phyloP scores from a whole-genome alignment of 2,329 filamentous ascomycete species.

The Pestalotiopsis sp. region DNA sequence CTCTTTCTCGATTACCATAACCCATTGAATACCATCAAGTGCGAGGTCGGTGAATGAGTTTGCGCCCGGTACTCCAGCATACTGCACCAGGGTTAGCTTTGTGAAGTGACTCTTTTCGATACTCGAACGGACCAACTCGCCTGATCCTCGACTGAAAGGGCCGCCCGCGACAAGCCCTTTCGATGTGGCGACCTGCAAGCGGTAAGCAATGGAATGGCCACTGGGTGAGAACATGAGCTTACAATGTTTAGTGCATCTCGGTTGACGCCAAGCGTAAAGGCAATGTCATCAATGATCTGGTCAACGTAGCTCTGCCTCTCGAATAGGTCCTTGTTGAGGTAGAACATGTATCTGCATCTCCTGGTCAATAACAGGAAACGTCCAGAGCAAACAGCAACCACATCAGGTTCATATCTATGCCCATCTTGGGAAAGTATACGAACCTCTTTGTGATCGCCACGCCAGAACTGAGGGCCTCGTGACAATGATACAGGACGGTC shows the following conservation, averaged over 20 bases:
- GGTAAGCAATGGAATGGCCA: neutral
- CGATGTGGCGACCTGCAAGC: constrained; percentile 65
- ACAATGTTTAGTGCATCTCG: constrained; percentile 73
- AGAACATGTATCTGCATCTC: constrained; percentile 72
- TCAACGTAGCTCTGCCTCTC: constrained; percentile 70
- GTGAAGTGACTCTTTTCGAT: too few relatives aligned
- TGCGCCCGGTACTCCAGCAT: constrained; percentile 60
- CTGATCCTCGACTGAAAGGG: constrained; percentile 27
- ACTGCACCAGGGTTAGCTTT: constrained; percentile 41
- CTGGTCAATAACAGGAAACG: constrained; percentile 2
- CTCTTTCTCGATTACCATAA: constrained; percentile 81
- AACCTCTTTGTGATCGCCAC: constrained; percentile 65
- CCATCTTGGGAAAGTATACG: constrained; percentile 13
- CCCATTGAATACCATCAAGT: constrained; percentile 57
- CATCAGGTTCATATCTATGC: too few relatives aligned
- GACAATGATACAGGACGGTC: constrained; percentile 60
- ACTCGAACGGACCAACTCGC: constrained; percentile 29
- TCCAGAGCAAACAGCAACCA: neutral
- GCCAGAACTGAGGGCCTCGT: constrained; percentile 59
- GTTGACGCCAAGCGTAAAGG: constrained; percentile 66
- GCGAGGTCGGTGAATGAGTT: constrained; percentile 52
- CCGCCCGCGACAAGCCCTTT: constrained; percentile 71
- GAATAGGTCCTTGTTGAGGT: constrained; percentile 75
- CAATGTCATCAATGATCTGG: constrained; percentile 73
- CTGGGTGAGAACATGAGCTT: constrained; percentile 23